Conservation (phyloP, 257 asterid species). For the Paraleonurus japonicus region DNA sequence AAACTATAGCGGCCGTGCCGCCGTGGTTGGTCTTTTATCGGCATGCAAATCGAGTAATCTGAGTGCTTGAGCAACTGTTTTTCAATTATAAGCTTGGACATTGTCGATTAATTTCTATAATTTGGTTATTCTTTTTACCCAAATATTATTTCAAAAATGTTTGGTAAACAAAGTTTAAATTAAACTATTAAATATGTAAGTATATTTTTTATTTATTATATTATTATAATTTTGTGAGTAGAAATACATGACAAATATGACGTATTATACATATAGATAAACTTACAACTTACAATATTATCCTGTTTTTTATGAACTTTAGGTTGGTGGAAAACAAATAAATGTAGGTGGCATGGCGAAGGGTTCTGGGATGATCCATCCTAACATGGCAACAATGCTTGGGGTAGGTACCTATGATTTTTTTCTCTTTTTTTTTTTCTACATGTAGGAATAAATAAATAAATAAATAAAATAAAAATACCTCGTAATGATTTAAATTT, state of each 20-base stretch:
- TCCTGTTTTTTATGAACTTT: conserved; percentile 19
- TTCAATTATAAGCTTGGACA: background rate
- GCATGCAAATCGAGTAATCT: background rate
- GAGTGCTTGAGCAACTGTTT: background rate
- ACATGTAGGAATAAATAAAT: background rate
- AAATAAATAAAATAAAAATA: conserved; percentile 12
- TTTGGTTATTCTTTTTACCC: background rate
- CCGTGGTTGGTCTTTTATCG: background rate
- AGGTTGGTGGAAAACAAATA: conserved; percentile 72
- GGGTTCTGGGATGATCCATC: conserved; percentile 99
- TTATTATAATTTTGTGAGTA: background rate
- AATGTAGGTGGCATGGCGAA: conserved; percentile 96
- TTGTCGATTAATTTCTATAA: too few species aligned
- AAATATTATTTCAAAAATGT: background rate
- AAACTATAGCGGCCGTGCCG: background rate
- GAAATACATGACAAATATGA: background rate
- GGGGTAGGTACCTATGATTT: conserved; percentile 55
- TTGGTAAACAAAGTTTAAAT: background rate
- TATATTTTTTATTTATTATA: background rate
- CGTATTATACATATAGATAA: background rate
- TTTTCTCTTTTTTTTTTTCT: background rate
- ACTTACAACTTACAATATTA: background rate
- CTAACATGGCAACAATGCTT: conserved; percentile 99
- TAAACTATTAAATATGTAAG: background rate
- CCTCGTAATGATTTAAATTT: conserved; percentile 25